These are phyloP conservation scores for Ceratobasidium sp. DNA, from an alignment of 1,284 basidiomycete genomes.

Conservation along the genomic window DNA sequence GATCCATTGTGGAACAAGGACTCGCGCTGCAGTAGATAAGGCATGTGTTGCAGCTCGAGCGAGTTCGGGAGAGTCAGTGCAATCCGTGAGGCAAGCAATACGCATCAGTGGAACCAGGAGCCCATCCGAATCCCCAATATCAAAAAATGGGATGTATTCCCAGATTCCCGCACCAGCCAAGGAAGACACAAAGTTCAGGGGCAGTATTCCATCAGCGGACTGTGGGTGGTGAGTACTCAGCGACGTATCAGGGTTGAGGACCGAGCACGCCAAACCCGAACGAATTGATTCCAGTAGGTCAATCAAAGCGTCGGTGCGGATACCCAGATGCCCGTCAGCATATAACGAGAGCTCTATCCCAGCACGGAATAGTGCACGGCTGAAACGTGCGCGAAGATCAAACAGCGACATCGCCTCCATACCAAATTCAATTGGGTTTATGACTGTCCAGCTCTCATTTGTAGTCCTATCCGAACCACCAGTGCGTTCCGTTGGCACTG, in stretches of 20 bases:
- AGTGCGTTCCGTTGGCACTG: no score
- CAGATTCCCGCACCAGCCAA: neutral
- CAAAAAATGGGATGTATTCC: neutral
- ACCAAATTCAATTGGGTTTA: no score
- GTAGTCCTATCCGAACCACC: no score
- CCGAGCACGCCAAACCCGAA: neutral
- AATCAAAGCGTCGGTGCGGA: neutral
- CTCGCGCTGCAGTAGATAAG: neutral
- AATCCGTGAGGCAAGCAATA: neutral
- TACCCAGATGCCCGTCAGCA: neutral
- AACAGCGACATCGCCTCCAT: no score
- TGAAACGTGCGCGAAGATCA: constrained; percentile 14
- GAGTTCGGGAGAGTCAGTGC: neutral
- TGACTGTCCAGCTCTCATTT: no score
- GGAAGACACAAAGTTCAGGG: neutral
- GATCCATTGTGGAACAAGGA: neutral
- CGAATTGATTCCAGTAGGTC: constrained; percentile 1
- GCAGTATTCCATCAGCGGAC: neutral
- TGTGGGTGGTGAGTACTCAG: constrained; percentile 6
- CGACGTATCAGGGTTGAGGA: neutral
- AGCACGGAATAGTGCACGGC: constrained; percentile 2
- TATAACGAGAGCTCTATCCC: neutral
- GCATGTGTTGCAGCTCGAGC: neutral
- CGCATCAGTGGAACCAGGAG: neutral
- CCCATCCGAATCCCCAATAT: neutral